phyloP scores from a whole-genome alignment of 495 filamentous ascomycete genomes.

The Glarea lozoyensis region DNA sequence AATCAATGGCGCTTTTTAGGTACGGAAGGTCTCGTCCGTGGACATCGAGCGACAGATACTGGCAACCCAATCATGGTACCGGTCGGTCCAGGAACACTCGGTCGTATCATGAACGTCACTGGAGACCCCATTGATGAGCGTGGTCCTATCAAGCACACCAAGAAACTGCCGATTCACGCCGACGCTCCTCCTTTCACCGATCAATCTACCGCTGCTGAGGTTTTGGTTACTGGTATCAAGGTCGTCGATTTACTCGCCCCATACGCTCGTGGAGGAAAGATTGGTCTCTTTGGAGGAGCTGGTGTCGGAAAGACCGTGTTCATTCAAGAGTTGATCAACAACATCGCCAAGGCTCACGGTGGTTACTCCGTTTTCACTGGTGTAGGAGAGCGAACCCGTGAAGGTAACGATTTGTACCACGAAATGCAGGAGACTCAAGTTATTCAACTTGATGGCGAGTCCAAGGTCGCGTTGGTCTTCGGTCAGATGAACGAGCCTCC shows the following conservation, averaged over 20 bases:
- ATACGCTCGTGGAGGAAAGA: conserved; percentile 99
- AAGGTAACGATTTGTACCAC: conserved; percentile 99
- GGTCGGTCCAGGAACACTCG: conserved; percentile 88
- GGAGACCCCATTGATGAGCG: conserved; percentile 99
- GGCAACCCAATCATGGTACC: conserved; percentile 95
- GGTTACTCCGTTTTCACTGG: conserved; percentile 99
- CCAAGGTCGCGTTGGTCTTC: conserved; percentile 98
- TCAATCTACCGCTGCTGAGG: conserved; percentile 90
- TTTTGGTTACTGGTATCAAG: conserved; percentile 99
- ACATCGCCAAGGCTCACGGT: conserved; percentile 99
- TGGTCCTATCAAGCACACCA: conserved; percentile 88
- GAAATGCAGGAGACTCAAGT: conserved; percentile 99
- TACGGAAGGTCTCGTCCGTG: conserved; percentile 98
- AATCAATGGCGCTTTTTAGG: conserved; percentile 38
- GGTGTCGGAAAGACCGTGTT: conserved; percentile 99
- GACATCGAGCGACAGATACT: conserved; percentile 74
- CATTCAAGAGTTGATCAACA: conserved; percentile 99
- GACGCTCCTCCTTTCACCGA: conserved; percentile 86
- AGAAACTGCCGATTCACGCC: conserved; percentile 84
- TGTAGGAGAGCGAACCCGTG: conserved; percentile 99
- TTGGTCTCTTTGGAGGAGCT: conserved; percentile 99
- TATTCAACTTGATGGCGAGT: conserved; percentile 98
- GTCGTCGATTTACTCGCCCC: conserved; percentile 97
- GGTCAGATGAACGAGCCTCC: conserved; percentile 99
- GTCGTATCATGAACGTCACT: conserved; percentile 99